These are phyloP conservation scores for Agaricus subrufescens DNA, from an alignment of 768 basidiomycete species.

Conservation along the genomic window DNA sequence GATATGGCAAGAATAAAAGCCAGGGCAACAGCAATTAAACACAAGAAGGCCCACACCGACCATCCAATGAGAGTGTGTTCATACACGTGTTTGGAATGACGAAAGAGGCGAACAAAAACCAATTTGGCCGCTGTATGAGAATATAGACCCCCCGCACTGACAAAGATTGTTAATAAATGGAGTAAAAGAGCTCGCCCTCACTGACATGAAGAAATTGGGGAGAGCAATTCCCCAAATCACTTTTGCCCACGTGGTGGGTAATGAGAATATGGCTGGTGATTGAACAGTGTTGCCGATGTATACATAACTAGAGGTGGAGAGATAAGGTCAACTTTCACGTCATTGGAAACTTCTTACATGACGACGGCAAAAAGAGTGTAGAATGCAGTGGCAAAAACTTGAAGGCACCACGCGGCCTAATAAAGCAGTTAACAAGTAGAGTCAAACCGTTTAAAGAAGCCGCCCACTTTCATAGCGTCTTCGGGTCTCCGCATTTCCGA, in stretches of 20 bases:
- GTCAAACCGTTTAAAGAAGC: not conserved
- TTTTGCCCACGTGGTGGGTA: conserved; percentile 47
- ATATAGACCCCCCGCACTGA: conserved; percentile 42
- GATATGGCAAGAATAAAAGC: conserved; percentile 45
- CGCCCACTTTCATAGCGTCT: conserved; percentile 50
- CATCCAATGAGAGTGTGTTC: conserved; percentile 38
- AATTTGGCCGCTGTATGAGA: conserved; percentile 51
- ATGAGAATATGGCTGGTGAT: conserved; percentile 42
- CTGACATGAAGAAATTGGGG: conserved; percentile 47
- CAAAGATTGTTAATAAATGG: not conserved
- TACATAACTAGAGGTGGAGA: conserved; percentile 27
- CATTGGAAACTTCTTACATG: conserved; percentile 14
- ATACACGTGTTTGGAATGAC: conserved; percentile 42
- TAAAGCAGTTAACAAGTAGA: not conserved
- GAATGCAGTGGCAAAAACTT: conserved; percentile 47
- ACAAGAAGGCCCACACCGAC: conserved; percentile 40
- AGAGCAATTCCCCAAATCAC: conserved; percentile 44
- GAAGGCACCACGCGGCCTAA: conserved; percentile 50
- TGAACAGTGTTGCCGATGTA: conserved; percentile 43
- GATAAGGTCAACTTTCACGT: not conserved
- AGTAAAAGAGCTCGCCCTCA: not conserved
- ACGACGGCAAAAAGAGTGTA: conserved; percentile 43
- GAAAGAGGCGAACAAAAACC: conserved; percentile 47
- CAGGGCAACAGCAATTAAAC: conserved; percentile 32
- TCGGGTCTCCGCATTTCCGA: conserved; percentile 49